phyloP scores from a whole-genome alignment of 148 eudicot species.

The Rhododendron williamsianum region DNA sequence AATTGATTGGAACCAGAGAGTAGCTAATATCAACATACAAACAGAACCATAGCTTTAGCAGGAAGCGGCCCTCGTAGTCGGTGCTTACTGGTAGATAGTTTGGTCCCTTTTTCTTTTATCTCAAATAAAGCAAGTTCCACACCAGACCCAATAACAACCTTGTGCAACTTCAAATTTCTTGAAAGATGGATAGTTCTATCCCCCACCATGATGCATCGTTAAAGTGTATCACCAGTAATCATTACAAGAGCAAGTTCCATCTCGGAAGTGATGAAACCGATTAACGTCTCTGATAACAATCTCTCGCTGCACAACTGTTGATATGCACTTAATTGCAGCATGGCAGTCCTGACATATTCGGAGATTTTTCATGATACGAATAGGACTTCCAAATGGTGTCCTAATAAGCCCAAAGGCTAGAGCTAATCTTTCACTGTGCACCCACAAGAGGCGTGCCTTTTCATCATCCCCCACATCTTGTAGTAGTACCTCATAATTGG shows the following conservation, averaged over 20 bases:
- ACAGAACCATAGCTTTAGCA: too few relatives aligned
- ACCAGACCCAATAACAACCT: background rate
- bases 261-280: background rate
- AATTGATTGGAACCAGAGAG: too few relatives aligned
- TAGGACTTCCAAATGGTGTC: conserved; percentile 51
- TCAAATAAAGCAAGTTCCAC: background rate
- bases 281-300: background rate
- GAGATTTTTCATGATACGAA: conserved; percentile 47
- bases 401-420: conserved; percentile 67
- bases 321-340: background rate
- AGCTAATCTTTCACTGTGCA: conserved; percentile 88
- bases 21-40: too few relatives aligned
- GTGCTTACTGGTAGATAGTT: background rate
- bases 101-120: background rate
- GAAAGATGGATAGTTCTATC: background rate
- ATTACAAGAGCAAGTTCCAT: background rate
- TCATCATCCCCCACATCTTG: conserved; percentile 82
- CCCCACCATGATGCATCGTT: background rate
- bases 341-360: background rate
- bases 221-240: background rate
- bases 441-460: conserved; percentile 70
- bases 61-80: too few relatives aligned
- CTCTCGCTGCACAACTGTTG: background rate
- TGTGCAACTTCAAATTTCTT: background rate
- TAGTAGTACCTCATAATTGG: conserved; percentile 46